Conservation (phyloP, 1,284 basidiomycete genomes). For the Apiotrichum montevideense region DNA sequence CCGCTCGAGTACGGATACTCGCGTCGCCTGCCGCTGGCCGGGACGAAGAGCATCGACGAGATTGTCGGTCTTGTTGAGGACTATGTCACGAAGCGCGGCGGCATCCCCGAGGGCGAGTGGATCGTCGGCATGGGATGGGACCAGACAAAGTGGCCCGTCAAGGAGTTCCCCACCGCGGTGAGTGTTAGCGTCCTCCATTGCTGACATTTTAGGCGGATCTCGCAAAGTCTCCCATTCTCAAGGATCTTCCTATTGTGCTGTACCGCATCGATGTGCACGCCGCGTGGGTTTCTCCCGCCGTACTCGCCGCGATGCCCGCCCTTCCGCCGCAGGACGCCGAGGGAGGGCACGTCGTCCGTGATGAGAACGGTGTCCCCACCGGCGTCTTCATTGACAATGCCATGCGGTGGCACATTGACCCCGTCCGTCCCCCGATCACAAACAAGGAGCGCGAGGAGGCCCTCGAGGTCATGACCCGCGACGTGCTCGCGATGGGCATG, state of each 20-base stretch:
- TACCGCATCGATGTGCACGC: constrained; percentile 75
- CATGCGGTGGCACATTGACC: constrained; percentile 34
- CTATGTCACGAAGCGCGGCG: constrained; percentile 51
- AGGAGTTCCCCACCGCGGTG: constrained; percentile 72
- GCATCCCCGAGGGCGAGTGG: constrained; percentile 60
- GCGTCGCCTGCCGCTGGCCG: constrained; percentile 59
- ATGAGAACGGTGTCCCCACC: constrained; percentile 60
- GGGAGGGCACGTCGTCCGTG: constrained; percentile 70
- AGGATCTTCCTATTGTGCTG: constrained; percentile 62
- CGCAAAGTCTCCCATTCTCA: constrained; percentile 58
- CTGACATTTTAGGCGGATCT: constrained; percentile 54
- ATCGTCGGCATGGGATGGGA: constrained; percentile 89
- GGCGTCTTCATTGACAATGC: constrained; percentile 53
- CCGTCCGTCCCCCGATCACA: constrained; percentile 57
- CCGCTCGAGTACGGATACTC: constrained; percentile 46
- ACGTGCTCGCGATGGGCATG: constrained; percentile 67
- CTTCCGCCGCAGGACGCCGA: constrained; percentile 55
- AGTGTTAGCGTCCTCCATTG: constrained; percentile 24
- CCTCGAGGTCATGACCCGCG: constrained; percentile 59
- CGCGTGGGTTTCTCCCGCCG: constrained; percentile 64
- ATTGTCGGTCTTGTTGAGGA: constrained; percentile 58
- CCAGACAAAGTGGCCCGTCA: constrained; percentile 60
- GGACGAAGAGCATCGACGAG: constrained; percentile 56
- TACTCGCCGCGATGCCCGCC: constrained; percentile 52
- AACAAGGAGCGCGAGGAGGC: constrained; percentile 56